Base-by-base conservation (phyloP, 768 basidiomycete genomes). In the Boletus pseudopeckii region DNA sequence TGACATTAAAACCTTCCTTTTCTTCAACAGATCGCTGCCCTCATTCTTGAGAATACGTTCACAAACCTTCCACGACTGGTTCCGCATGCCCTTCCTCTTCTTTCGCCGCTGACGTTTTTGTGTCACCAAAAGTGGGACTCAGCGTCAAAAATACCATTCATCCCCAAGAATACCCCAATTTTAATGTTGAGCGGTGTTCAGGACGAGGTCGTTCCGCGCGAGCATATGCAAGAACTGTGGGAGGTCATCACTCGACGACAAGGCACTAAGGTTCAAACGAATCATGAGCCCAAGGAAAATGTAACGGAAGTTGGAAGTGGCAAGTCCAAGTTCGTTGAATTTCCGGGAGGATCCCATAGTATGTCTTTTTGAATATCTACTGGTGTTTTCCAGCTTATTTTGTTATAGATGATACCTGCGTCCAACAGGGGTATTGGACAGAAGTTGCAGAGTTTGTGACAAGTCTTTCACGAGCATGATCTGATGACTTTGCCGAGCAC, bases 31-130 rank as follows among this genome's bases (percentile, higher is more conserved):
- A 83, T 96, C 52, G 53, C 75, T 17, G 94, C 86, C 1, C 77
- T 97, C 15, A 81, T 98, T 52, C 77, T 98, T 53, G 95, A 98
- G 74, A 98, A 97, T 68, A 96, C 95, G 0, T 97, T 97, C 70
- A 82, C 88, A 33, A 92, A 88, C 39, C 80, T 98, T 28, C 87
- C 87, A 6, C 80, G 77, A 47, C 81, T 96, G 15, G 82, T 97
- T n/a, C 94, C 92, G 0, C 75, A 83, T 55, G 82, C 87, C 15
- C 74, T 97, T 33, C 94, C 94, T 7, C 66, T 81, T 32, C 78
- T 94, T 30, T 76, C 80, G 0, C 87, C 85, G 4, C 77, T 93
- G 64, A 74, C 90, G 18, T 88, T 88, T 70, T 80, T 94, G 13
- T 88, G 91, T 60, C 85, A 92, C 63, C 84, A 96, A 68, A 88